phyloP scores from a whole-genome alignment of 1,284 basidiomycete genomes.

The Fistulinella cinereoalba region DNA sequence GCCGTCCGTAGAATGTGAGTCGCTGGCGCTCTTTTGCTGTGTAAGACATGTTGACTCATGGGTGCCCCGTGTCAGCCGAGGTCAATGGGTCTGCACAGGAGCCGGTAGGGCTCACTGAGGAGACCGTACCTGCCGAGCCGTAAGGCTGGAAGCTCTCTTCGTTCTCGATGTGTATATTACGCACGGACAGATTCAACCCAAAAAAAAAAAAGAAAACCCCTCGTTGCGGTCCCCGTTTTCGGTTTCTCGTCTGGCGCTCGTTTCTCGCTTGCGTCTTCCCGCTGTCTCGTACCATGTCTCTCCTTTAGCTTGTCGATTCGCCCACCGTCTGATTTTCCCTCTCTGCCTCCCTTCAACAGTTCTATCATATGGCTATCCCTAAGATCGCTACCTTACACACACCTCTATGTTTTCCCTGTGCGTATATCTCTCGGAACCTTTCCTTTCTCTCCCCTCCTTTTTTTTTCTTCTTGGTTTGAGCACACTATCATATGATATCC shows the following conservation, averaged over 20 bases:
- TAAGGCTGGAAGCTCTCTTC: no score
- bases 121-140: no score
- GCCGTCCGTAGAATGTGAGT: no score
- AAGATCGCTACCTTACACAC: constrained; percentile 16
- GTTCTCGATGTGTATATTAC: no score
- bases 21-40: neutral
- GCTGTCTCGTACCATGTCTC: neutral
- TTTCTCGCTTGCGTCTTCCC: neutral
- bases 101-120: neutral
- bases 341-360: neutral
- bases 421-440: neutral
- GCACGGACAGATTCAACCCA: no score
- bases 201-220: no score
- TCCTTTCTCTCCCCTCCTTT: constrained; percentile 12
- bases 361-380: constrained; percentile 9
- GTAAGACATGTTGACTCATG: constrained; percentile 1
- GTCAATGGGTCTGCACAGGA: neutral
- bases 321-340: constrained; percentile 4
- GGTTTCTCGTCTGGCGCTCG: no score
- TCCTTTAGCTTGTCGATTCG: neutral
- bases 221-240: no score
- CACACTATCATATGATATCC: constrained; percentile 3
- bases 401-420: neutral
- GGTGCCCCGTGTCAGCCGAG: constrained; percentile 1
- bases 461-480: constrained; percentile 12